A percentile compares a stretch with the other conserved stretches of the same genome.
phyloP scores from a whole-genome alignment of 306 rosid genomes.

The Vicia villosa region DNA sequence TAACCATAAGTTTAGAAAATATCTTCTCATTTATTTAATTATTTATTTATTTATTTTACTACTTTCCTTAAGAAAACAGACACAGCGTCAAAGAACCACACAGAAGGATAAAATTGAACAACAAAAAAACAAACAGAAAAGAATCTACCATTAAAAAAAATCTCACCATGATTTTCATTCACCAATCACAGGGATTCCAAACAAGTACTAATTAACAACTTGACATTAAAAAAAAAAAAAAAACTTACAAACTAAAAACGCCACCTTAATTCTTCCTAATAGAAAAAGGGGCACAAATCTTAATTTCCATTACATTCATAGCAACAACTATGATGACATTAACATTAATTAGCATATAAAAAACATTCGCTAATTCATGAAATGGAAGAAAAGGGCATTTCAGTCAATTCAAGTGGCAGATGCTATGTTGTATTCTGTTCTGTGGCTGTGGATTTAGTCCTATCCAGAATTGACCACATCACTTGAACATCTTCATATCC shows the following conservation, averaged over 20 bases:
- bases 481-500: constrained; percentile 95
- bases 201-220: background rate
- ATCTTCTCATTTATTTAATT: background rate
- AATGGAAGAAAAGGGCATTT: background rate
- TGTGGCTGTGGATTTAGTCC: constrained; percentile 58
- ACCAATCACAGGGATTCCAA: constrained; percentile 8
- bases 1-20: background rate
- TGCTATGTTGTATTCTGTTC: constrained; percentile 49
- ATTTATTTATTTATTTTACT: background rate
- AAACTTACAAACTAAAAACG: constrained; percentile 1
- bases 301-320: constrained; percentile 6
- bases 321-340: constrained; percentile 24
- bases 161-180: constrained; percentile 10
- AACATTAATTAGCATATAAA: constrained; percentile 42
- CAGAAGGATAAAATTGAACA: background rate
- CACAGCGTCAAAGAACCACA: background rate
- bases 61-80: background rate
- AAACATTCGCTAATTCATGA: constrained; percentile 44
- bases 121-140: background rate
- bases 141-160: background rate
- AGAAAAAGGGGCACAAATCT: constrained; percentile 21
- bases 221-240: background rate
- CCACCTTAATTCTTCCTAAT: background rate
- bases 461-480: constrained; percentile 96
- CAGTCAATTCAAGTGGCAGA: constrained; percentile 37